phyloP scores from a whole-genome alignment of 2,329 filamentous ascomycete genomes.

The Pseudocercospora cruenta region DNA sequence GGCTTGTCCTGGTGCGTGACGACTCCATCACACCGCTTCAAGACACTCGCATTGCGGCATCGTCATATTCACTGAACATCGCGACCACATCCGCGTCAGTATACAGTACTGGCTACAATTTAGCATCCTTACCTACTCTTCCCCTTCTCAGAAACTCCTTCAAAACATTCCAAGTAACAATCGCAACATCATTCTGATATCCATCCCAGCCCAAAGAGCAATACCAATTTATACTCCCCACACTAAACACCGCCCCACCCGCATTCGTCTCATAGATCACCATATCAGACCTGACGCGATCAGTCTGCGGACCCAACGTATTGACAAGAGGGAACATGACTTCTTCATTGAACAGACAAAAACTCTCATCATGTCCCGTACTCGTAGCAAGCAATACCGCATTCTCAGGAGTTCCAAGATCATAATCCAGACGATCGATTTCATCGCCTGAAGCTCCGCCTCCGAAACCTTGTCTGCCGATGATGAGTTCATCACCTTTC shows the following conservation, averaged over 20 bases:
- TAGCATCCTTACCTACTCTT: background rate
- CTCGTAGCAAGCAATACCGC: slow-evolving; percentile 4
- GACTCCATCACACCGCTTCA: no score
- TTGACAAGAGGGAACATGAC: slow-evolving; percentile 13
- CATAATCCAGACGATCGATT: slow-evolving; percentile 13
- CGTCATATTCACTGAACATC: no score
- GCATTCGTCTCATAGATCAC: slow-evolving; percentile 9
- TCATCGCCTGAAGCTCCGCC: slow-evolving; percentile 12
- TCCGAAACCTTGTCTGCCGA: slow-evolving; percentile 9
- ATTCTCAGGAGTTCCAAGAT: slow-evolving; percentile 11
- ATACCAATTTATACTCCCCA: slow-evolving; percentile 14
- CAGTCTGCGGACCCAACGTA: background rate
- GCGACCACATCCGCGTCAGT: no score
- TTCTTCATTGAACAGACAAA: slow-evolving; percentile 13
- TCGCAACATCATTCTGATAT: slow-evolving; percentile 10
- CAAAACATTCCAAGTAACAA: slow-evolving; percentile 11
- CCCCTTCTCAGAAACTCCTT: slow-evolving; percentile 9
- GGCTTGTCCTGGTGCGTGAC: background rate
- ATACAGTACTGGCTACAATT: background rate
- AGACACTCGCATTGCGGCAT: no score
- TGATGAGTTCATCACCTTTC: background rate
- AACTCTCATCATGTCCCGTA: slow-evolving; percentile 9
- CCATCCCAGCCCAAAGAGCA: slow-evolving; percentile 10
- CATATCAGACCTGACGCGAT: slow-evolving; percentile 10
- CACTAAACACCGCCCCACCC: slow-evolving; percentile 12